Percentiles rank a stretch among this genome's conserved stretches.
These are phyloP conservation scores for Fusarium sp. DNA, from an alignment of 2,329 filamentous ascomycete genomes.

Conservation along the genomic window DNA sequence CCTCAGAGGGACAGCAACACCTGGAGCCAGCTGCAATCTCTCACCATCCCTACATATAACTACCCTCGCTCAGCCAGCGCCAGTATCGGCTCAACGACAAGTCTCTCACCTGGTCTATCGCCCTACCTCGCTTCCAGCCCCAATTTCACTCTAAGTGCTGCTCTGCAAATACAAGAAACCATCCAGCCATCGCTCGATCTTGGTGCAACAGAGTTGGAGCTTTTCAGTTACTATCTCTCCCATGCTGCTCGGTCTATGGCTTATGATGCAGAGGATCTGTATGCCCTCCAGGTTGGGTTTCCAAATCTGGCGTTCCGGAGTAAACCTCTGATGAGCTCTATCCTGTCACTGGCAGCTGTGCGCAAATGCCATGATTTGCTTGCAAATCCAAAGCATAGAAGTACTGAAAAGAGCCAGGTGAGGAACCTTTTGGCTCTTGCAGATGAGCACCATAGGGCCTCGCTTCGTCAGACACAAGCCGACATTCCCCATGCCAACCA, in stretches of 20 bases:
- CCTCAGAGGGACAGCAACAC: neutral
- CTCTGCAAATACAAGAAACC: neutral
- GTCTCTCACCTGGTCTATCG: constrained; percentile 6
- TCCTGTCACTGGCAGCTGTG: constrained; percentile 58
- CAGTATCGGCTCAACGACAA: constrained; percentile 2
- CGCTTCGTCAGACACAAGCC: constrained; percentile 55
- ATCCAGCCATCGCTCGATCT: constrained; percentile 19
- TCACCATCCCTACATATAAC: neutral
- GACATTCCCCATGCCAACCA: constrained; percentile 48
- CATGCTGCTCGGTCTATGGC: constrained; percentile 57
- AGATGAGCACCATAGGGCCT: constrained; percentile 55
- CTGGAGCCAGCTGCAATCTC: constrained; percentile 3
- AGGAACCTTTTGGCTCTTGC: constrained; percentile 47
- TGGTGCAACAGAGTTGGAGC: constrained; percentile 51
- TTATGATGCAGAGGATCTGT: constrained; percentile 55
- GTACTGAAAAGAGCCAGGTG: constrained; percentile 13
- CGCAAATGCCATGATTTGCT: constrained; percentile 56
- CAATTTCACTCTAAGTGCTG: neutral
- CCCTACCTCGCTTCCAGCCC: constrained; percentile 14
- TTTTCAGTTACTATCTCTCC: constrained; percentile 58
- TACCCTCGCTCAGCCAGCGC: neutral
- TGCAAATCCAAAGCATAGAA: neutral
- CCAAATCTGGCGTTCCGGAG: constrained; percentile 58
- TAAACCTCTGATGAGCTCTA: constrained; percentile 57
- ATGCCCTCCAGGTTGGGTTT: constrained; percentile 58